phyloP scores from a whole-genome alignment of 2,329 filamentous ascomycete genomes.

The Escovopsis weberi region DNA sequence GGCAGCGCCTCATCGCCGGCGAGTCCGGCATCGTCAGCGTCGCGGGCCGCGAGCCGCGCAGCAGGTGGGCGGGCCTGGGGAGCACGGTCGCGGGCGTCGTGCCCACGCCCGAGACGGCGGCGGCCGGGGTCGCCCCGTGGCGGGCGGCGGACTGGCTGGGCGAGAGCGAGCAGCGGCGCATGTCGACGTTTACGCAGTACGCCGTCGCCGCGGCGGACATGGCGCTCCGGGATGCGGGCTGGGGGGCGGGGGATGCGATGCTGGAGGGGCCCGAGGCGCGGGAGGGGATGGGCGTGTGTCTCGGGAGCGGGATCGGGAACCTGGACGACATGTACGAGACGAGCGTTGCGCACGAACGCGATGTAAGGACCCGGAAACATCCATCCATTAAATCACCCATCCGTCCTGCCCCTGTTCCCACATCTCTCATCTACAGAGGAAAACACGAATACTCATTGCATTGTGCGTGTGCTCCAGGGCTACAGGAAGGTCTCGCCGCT shows the following conservation, averaged over 20 bases:
- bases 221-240: conserved; percentile 70
- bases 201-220: conserved; percentile 76
- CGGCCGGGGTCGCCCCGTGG: conserved; percentile 24
- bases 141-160: conserved; percentile 38
- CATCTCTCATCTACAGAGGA: too few relatives aligned
- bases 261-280: conserved; percentile 39
- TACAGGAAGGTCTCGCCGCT: conserved; percentile 87
- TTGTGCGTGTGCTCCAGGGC: conserved; percentile 37
- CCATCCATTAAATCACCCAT: conserved; percentile 5
- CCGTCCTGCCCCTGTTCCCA: too few relatives aligned
- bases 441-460: too few relatives aligned
- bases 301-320: conserved; percentile 92
- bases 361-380: conserved; percentile 55
- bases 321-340: conserved; percentile 82
- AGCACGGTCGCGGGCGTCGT: conserved; percentile 78
- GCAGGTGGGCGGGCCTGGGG: conserved; percentile 55
- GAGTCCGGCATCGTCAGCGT: conserved; percentile 71
- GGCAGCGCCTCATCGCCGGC: conserved; percentile 66
- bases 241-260: conserved; percentile 35
- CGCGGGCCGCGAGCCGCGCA: conserved; percentile 39
- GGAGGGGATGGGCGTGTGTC: conserved; percentile 74
- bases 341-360: conserved; percentile 58
- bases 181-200: conserved; percentile 88
- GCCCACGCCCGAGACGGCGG: conserved; percentile 37
- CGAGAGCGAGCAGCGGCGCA: conserved; percentile 49